Conservation (phyloP, 108 stramenopile genomes). For the Nitzschia sp. region DNA sequence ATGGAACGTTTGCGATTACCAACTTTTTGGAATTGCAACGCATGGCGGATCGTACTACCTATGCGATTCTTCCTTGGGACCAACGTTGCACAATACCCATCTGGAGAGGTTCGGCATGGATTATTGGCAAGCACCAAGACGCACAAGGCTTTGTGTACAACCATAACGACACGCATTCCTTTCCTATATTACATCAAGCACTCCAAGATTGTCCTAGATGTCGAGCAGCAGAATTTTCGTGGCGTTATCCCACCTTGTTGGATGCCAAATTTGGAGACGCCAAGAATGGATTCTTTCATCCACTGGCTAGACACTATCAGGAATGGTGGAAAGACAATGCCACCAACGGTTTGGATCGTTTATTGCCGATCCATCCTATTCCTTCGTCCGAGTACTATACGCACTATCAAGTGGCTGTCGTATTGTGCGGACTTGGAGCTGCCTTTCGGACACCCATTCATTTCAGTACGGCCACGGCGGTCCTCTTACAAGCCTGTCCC, state of each 20-base stretch:
- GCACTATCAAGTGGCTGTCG: conserved; percentile 20
- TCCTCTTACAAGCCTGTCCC: conserved; percentile 31
- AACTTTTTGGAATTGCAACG: conserved; percentile 29
- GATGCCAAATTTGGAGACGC: conserved; percentile 15
- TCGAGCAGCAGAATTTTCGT: conserved; percentile 22
- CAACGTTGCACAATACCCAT: conserved; percentile 28
- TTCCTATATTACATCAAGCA: conserved; percentile 1
- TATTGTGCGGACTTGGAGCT: conserved; percentile 38
- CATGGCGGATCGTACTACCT: conserved; percentile 13
- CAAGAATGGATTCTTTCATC: conserved; percentile 8
- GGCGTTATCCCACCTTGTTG: conserved; percentile 19
- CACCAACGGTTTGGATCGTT: conserved; percentile 18
- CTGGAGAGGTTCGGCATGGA: conserved; percentile 33
- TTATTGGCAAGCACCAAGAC: no score
- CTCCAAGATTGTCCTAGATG: conserved; percentile 5
- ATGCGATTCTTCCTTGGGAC: conserved; percentile 4
- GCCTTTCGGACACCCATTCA: conserved; percentile 39
- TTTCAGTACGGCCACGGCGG: conserved; percentile 21
- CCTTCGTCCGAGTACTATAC: conserved; percentile 28
- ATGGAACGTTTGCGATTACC: conserved; percentile 11
- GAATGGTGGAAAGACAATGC: conserved; percentile 17
- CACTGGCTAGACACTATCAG: not conserved
- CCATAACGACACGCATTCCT: not conserved
- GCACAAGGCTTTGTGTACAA: no score
- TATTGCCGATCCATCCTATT: conserved; percentile 21